Evolutionary conservation across 1,284 basidiomycete species (phyloP).

Genomic region (Hymenochaete sp.): DNA sequence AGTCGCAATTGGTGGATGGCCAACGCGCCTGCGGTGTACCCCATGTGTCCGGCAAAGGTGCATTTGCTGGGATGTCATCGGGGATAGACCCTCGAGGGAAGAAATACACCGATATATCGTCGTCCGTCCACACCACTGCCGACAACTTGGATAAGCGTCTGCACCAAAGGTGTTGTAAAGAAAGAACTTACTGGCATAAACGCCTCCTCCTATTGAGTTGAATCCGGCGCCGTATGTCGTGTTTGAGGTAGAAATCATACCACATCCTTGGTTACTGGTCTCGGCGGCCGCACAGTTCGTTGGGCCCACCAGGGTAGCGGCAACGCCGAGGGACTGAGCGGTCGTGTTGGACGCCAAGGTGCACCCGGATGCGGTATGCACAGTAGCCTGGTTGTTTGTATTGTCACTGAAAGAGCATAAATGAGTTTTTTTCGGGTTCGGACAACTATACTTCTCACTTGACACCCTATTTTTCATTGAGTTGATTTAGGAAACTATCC

Average conservation of each 20-base stretch:
- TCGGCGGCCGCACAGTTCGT: conserved; percentile 61
- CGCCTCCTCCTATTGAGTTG: conserved; percentile 68
- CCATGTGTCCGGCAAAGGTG: conserved; percentile 67
- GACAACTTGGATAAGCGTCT: conserved; percentile 3
- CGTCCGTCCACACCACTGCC: conserved; percentile 63
- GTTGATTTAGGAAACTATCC: conserved; percentile 18
- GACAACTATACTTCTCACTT: conserved; percentile 1
- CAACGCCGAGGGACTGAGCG: conserved; percentile 40
- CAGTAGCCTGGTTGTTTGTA: conserved; percentile 70
- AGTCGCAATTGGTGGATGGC: conserved; percentile 62
- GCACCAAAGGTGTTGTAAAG: neutral
- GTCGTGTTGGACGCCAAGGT: conserved; percentile 42
- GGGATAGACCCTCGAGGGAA: conserved; percentile 70
- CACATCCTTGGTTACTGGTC: conserved; percentile 66
- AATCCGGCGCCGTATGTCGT: conserved; percentile 31
- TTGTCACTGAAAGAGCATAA: conserved; percentile 44
- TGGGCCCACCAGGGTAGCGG: conserved; percentile 55
- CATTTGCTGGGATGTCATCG: conserved; percentile 56
- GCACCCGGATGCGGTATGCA: conserved; percentile 73
- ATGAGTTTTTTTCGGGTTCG: neutral
- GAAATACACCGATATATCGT: conserved; percentile 74
- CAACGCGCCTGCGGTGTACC: conserved; percentile 66
- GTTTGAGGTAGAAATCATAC: conserved; percentile 38
- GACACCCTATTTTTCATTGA: conserved; percentile 2
- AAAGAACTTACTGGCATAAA: conserved; percentile 62